These are phyloP conservation scores for Monosporascus sp. DNA, from an alignment of 2,329 filamentous ascomycete genomes.

Conservation along the genomic window DNA sequence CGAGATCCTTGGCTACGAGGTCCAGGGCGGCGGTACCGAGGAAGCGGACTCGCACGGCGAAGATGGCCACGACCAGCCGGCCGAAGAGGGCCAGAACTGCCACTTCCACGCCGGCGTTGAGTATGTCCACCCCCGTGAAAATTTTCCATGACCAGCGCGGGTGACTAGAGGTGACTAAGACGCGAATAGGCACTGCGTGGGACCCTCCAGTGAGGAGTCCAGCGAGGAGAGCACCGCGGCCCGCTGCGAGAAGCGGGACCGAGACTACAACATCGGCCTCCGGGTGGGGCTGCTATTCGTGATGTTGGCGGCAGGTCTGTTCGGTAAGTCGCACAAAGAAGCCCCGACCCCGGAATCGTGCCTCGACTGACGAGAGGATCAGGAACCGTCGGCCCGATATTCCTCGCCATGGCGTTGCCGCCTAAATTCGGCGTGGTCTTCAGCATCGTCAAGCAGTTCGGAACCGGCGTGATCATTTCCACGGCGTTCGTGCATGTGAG, in stretches of 20 bases:
- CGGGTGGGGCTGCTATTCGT: constrained; percentile 69
- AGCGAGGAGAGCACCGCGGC: constrained; percentile 33
- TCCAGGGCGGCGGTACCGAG: constrained; percentile 12
- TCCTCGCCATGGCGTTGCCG: constrained; percentile 54
- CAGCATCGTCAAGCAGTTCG: constrained; percentile 66
- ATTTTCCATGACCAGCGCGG: too few relatives aligned
- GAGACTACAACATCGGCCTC: constrained; percentile 62
- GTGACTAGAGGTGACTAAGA: constrained; percentile 3
- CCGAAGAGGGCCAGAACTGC: constrained; percentile 43
- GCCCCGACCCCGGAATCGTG: background rate
- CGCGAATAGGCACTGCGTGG: constrained; percentile 50
- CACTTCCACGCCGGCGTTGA: constrained; percentile 74
- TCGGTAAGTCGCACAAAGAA: constrained; percentile 40
- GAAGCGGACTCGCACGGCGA: constrained; percentile 13
- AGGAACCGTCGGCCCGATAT: constrained; percentile 61
- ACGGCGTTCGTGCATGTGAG: constrained; percentile 65
- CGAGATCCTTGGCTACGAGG: constrained; percentile 40
- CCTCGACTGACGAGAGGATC: background rate
- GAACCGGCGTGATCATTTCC: constrained; percentile 66
- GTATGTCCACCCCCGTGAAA: constrained; percentile 39
- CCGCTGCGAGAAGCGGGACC: constrained; percentile 39
- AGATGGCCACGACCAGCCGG: constrained; percentile 12
- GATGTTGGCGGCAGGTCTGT: constrained; percentile 60
- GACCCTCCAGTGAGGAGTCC: constrained; percentile 38
- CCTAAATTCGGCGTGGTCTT: constrained; percentile 46